These are phyloP conservation scores for Macrolepiota dolichaula DNA, from an alignment of 768 basidiomycete genomes.

Conservation along the genomic window DNA sequence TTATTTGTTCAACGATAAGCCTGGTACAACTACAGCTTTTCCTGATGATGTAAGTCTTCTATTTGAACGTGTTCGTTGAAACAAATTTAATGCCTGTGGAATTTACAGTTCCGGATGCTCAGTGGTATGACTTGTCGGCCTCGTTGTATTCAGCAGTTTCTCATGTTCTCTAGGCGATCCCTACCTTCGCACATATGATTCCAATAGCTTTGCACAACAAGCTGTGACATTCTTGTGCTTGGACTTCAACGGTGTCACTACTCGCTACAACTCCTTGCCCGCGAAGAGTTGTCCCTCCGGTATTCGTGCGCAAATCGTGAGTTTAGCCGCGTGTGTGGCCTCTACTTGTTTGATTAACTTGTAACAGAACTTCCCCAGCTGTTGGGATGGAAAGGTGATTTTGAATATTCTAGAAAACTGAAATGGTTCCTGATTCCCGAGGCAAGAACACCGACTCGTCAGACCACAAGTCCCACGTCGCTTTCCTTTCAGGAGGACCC, in stretches of 20 bases:
- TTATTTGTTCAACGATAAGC: slow-evolving; percentile 44
- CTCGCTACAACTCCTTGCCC: slow-evolving; percentile 36
- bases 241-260: slow-evolving; percentile 39
- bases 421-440: neutral
- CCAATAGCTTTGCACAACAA: slow-evolving; percentile 39
- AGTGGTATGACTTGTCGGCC: slow-evolving; percentile 29
- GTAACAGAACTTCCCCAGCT: slow-evolving; percentile 50
- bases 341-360: neutral
- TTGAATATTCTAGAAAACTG: neutral
- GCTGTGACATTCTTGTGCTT: slow-evolving; percentile 47
- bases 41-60: slow-evolving; percentile 44
- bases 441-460: slow-evolving; percentile 40
- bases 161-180: slow-evolving; percentile 30
- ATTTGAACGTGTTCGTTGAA: slow-evolving; percentile 7
- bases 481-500: slow-evolving; percentile 42
- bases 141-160: neutral
- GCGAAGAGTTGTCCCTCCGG: slow-evolving; percentile 39
- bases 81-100: slow-evolving; percentile 1
- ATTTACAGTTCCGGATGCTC: slow-evolving; percentile 49
- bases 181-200: slow-evolving; percentile 43
- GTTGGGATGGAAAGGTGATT: slow-evolving; percentile 52
- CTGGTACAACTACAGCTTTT: slow-evolving; percentile 48
- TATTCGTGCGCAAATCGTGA: slow-evolving; percentile 47
- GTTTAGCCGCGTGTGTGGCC: slow-evolving; percentile 14
- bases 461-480: slow-evolving; percentile 52